Evolutionary conservation across 2,329 filamentous ascomycete genomes (phyloP).

Genomic region (Exophiala spinifera): DNA sequence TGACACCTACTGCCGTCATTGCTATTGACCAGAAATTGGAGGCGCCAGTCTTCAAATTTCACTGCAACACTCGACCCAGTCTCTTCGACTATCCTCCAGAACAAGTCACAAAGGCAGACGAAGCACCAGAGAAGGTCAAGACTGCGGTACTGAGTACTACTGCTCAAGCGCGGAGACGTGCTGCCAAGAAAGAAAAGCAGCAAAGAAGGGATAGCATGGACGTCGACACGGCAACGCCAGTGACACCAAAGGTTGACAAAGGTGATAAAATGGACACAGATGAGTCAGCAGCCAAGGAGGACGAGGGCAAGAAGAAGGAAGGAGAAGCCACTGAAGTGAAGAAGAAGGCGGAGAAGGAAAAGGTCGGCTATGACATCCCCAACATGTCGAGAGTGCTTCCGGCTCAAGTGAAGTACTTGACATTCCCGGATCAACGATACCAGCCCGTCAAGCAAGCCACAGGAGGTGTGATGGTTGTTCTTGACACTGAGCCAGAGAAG

Average conservation of each 20-base stretch:
- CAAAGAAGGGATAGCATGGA: constrained; percentile 94
- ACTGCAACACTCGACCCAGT: constrained; percentile 90
- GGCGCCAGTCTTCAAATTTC: constrained; percentile 90
- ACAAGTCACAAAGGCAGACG: constrained; percentile 90
- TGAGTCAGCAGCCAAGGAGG: constrained; percentile 57
- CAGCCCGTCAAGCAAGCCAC: constrained; percentile 93
- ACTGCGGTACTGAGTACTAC: constrained; percentile 96
- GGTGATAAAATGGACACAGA: constrained; percentile 75
- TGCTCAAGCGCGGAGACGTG: constrained; percentile 90
- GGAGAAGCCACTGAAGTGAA: constrained; percentile 59
- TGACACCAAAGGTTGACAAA: constrained; percentile 62
- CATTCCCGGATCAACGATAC: constrained; percentile 84
- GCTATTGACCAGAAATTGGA: constrained; percentile 91
- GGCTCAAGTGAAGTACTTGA: constrained; percentile 90
- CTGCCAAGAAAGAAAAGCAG: constrained; percentile 89
- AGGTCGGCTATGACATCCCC: constrained; percentile 90
- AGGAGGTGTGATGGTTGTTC: constrained; percentile 86
- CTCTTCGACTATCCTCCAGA: constrained; percentile 98
- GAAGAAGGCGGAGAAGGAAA: constrained; percentile 94
- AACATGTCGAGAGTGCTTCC: constrained; percentile 97
- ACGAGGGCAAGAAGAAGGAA: constrained; percentile 58
- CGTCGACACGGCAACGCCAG: constrained; percentile 69
- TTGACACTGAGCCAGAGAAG: constrained; percentile 77
- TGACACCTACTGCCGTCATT: constrained; percentile 95
- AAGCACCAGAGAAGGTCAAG: constrained; percentile 88